Evolutionary conservation across 306 rosid genomes (phyloP).

Genomic region (Morella rubra): DNA sequence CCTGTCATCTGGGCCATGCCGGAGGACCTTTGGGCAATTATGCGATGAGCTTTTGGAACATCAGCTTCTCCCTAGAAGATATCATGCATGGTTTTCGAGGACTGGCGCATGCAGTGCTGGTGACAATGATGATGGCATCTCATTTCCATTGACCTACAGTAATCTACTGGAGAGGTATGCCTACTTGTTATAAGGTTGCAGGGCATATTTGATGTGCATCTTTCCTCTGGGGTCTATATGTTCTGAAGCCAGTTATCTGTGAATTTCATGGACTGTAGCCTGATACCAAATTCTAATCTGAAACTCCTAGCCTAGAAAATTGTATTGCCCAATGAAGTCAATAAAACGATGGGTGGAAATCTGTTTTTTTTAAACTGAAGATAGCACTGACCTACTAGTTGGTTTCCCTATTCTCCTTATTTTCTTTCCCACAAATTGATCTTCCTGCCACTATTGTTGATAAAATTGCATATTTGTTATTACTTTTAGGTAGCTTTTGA

Average conservation of each 20-base stretch:
- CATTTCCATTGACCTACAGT: slow-evolving; percentile 68
- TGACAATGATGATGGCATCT: slow-evolving; percentile 52
- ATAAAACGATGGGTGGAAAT: not conserved
- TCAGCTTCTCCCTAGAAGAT: slow-evolving; percentile 86
- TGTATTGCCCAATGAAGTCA: not conserved
- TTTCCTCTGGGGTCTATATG: not conserved
- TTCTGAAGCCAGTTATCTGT: not conserved
- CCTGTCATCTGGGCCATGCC: slow-evolving; percentile 79
- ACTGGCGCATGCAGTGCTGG: slow-evolving; percentile 40
- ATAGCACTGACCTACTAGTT: not conserved
- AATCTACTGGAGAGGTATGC: slow-evolving; percentile 64
- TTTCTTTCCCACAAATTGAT: not conserved
- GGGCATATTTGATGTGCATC: not conserved
- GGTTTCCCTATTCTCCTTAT: not conserved
- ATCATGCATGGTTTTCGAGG: slow-evolving; percentile 89
- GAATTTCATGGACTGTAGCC: not conserved
- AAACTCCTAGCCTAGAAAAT: not conserved
- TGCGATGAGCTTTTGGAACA: slow-evolving; percentile 72
- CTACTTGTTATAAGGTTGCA: slow-evolving; percentile 1
- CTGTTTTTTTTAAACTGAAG: not conserved
- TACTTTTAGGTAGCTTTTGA: not conserved
- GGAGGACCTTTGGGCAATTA: slow-evolving; percentile 57
- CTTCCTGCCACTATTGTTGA: not conserved
- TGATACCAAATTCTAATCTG: not conserved
- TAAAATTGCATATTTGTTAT: not conserved